Base-by-base conservation (phyloP, 768 basidiomycete species). In the Cystoderma amianthinum region DNA sequence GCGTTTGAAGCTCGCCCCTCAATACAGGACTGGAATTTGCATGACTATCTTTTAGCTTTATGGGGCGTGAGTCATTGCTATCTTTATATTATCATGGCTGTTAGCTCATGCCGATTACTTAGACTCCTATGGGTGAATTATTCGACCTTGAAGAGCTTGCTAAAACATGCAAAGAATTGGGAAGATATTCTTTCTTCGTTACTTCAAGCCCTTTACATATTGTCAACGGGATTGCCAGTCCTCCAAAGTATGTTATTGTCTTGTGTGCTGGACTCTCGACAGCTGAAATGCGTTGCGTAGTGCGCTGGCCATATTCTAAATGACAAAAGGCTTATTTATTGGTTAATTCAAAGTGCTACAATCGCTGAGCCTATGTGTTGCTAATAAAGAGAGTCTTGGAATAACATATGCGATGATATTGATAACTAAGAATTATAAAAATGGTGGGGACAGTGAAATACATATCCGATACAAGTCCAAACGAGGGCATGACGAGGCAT, bases 91-190 rank as follows among this genome's bases (percentile, higher is more conserved):
- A 35, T 16, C 13, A 5, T 7, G 39, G 12, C 20, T 32, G 18
- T n/a, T n/a, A n/a, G n/a, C n/a, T n/a, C n/a, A n/a, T n/a, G n/a
- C n/a, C n/a, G n/a, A n/a, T n/a, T n/a, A n/a, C n/a, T n/a, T 18
- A 56, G 55, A 56, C 51, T 4, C 55, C 55, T 3, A 56, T 56
- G 10, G 55, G 55, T 15, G 55, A 56, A 38, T 35, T 54, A 15
- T 56, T 56, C 38, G 53, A 56, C 28, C 42, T 56, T 11, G 55
- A 56, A 35, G 53, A 48, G n/a, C 39, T 56, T 28, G 51, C 53
- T 16, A 41, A 44, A 15, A 51, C 36, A 15, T 56, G 55, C 41
- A 47, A 48, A 33, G 46, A 48, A 32, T 38, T 54, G 12, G 49
- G 48, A 11, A 44, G 53, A 19, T 51, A 52, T 42, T 49, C 55